Evolutionary conservation across 257 asterid species (phyloP), one percentile per base, ranked within the genome.

Genomic region (Echium plantagineum): DNA sequence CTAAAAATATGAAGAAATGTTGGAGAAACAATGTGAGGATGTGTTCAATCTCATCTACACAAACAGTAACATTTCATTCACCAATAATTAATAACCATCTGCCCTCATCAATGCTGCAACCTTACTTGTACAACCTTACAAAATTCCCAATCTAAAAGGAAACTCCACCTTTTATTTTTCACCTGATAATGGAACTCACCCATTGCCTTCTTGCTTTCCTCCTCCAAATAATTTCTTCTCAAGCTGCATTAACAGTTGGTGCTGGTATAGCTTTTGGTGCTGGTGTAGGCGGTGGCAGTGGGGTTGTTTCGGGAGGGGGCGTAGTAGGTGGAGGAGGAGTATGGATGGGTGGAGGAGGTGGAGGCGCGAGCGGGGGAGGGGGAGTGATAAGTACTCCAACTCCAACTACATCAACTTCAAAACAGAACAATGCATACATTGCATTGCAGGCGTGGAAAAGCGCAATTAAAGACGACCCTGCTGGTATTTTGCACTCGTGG

Each of bases 391-490:
- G 55, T 69, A 30, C 68, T 3, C 85, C 84, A 7, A 15, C 48
- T n/a, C 51, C 84, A n/a, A n/a, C n/a, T n/a, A n/a, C 77, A 42
- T 31, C 66, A 2, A 57, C 2, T 28, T 67, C 90, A 2, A 66
- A 61, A 22, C 75, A 62, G 31, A 56, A 52, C 66, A 68, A 58
- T 6, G 89, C 85, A 0, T 87, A 87, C 77, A 63, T 74, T 53
- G 95, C 87, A 63, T 91, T 90, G 10, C 96, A 87, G 69, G 66
- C 94, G 16, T 90, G 97, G 97, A 90, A 90, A 75, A 69, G 84
- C 35, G 88, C 83, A 65, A 87, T 90, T 8, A 67, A 93, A 6
- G 83, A 78, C 55, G 96, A 90, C 21, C 96, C 96, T 3, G 19
- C 28, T 5, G 85, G 94, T 35, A 59, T 87, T 52, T 38, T 74